Evolutionary conservation across 2,329 filamentous ascomycete genomes (phyloP).

Genomic region (Verticillium isaacii): DNA sequence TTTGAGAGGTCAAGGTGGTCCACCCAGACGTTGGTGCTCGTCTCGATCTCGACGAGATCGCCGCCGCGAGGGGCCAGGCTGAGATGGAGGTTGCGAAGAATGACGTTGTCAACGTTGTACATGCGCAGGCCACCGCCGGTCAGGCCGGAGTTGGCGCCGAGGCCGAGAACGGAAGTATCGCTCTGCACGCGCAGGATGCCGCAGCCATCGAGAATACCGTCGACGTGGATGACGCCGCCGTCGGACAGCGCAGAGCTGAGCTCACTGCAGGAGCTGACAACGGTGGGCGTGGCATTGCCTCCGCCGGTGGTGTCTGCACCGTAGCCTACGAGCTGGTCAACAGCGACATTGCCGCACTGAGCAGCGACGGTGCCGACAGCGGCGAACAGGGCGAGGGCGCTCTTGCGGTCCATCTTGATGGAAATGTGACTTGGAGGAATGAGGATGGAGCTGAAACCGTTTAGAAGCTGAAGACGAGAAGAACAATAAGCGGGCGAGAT

Average conservation of each 20-base stretch:
- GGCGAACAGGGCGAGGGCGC: neutral
- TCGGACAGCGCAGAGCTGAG: neutral
- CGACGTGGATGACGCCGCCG: constrained; percentile 31
- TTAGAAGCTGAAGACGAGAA: neutral
- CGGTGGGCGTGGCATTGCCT: neutral
- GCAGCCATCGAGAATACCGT: constrained; percentile 31
- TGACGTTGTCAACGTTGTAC: constrained; percentile 41
- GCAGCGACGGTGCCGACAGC: neutral
- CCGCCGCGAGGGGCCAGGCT: constrained; percentile 36
- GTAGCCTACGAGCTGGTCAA: neutral
- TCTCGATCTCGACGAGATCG: constrained; percentile 39
- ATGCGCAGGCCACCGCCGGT: constrained; percentile 37
- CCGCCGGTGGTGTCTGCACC: neutral
- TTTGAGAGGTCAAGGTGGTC: constrained; percentile 41
- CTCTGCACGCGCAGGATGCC: constrained; percentile 35
- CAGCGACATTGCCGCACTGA: neutral
- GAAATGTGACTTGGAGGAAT: neutral
- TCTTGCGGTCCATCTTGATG: neutral
- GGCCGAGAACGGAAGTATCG: constrained; percentile 45
- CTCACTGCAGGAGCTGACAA: neutral
- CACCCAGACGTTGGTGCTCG: constrained; percentile 43
- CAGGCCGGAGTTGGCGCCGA: constrained; percentile 31
- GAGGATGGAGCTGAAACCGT: neutral
- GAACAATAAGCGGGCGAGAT: neutral
- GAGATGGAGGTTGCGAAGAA: constrained; percentile 46